Evolutionary conservation across 441 rosid genomes (phyloP).

Genomic region (Rhodomyrtus psidioides): DNA sequence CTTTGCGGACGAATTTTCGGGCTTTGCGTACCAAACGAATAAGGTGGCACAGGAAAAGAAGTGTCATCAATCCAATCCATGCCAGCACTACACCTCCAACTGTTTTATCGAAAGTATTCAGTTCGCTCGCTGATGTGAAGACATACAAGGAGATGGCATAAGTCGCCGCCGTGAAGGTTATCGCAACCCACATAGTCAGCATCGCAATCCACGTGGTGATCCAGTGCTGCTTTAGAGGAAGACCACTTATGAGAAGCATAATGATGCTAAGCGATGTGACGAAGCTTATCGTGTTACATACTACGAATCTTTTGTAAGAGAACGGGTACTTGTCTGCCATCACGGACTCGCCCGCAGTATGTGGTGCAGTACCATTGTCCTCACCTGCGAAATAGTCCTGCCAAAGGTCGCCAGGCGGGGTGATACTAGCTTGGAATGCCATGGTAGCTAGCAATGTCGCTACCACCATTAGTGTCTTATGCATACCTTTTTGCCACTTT

Average conservation of each 20-base stretch:
- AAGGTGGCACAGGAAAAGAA: neutral
- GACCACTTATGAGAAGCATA: neutral
- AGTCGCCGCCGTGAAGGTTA: neutral
- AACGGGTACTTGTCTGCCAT: neutral
- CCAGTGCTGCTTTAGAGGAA: neutral
- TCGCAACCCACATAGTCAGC: neutral
- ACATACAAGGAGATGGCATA: neutral
- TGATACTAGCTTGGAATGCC: constrained; percentile 10
- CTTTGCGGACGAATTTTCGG: neutral
- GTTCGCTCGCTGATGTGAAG: neutral
- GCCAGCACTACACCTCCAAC: too few relatives aligned
- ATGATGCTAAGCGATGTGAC: neutral
- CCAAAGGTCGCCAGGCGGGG: constrained; percentile 15
- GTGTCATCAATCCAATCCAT: neutral
- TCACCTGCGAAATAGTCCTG: neutral
- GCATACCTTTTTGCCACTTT: neutral
- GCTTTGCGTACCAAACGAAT: neutral
- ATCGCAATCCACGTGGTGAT: neutral
- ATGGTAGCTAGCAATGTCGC: constrained; percentile 18
- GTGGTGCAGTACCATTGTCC: neutral
- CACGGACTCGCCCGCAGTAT: constrained; percentile 3
- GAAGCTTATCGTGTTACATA: neutral
- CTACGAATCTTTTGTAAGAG: neutral
- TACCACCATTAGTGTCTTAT: constrained; percentile 9
- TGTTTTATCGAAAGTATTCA: too few relatives aligned